A percentile compares a stretch with the other conserved stretches of the same genome.
Evolutionary conservation across 2,329 filamentous ascomycete species (phyloP).

Genomic region (Ophiostoma tasmaniense): DNA sequence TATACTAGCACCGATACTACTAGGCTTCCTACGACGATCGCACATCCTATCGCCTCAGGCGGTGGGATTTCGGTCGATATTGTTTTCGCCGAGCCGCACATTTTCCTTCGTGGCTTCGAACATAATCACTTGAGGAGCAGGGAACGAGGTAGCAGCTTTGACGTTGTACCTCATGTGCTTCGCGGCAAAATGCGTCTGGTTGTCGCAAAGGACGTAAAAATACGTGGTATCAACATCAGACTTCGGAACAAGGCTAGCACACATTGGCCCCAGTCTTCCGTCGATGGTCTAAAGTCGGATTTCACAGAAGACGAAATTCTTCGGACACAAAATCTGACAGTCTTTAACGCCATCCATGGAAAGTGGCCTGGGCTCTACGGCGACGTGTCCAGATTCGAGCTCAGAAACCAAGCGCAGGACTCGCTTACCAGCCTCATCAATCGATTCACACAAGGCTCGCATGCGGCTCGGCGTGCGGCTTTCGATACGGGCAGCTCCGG

Average conservation of each 20-base stretch:
- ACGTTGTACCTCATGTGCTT: conserved; percentile 61
- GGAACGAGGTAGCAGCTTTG: conserved; percentile 26
- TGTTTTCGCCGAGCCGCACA: conserved; percentile 66
- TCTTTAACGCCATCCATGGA: conserved; percentile 72
- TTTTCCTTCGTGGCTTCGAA: conserved; percentile 73
- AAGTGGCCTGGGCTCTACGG: conserved; percentile 54
- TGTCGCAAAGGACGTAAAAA: conserved; percentile 81
- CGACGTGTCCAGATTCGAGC: conserved; percentile 51
- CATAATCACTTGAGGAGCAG: conserved; percentile 51
- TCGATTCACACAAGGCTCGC: not conserved
- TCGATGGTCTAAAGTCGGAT: conserved; percentile 72
- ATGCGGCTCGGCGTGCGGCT: not conserved
- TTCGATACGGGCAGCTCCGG: not conserved
- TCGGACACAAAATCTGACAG: conserved; percentile 80
- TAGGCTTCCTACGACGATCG: conserved; percentile 23
- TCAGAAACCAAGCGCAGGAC: conserved; percentile 34
- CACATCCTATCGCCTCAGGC: conserved; percentile 67
- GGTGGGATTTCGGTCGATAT: conserved; percentile 69
- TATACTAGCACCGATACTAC: not conserved
- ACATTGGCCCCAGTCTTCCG: conserved; percentile 91
- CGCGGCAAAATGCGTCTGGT: conserved; percentile 75
- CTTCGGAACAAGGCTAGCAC: conserved; percentile 79
- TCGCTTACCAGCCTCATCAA: conserved; percentile 14
- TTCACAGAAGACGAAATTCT: conserved; percentile 77
- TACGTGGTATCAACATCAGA: conserved; percentile 82